Evolutionary conservation across 495 filamentous ascomycete genomes (phyloP).

Genomic region (Penicillium lividum): DNA sequence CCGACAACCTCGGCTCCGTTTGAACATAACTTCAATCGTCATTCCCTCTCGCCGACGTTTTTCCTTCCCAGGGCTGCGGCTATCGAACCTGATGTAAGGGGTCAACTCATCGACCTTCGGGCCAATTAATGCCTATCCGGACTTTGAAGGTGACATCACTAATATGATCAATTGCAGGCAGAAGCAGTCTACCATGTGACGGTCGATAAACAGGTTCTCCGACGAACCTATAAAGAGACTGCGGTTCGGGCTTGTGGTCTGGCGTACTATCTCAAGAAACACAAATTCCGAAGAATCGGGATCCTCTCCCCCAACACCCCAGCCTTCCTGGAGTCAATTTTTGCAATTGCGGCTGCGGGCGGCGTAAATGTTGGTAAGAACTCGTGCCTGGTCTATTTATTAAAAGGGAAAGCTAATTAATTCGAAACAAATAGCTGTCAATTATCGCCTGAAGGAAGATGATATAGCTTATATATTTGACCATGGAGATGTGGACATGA

Average conservation of each 20-base stretch:
- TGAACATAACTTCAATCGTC: constrained; percentile 63
- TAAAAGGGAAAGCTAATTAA: neutral
- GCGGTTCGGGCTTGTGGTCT: constrained; percentile 84
- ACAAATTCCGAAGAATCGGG: constrained; percentile 68
- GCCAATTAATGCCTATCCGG: neutral
- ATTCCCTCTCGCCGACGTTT: constrained; percentile 83
- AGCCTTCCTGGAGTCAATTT: constrained; percentile 87
- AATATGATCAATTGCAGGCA: constrained; percentile 45
- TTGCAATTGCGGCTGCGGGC: constrained; percentile 83
- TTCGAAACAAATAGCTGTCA: constrained; percentile 55
- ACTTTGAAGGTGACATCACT: neutral
- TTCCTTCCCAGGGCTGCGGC: constrained; percentile 85
- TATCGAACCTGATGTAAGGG: constrained; percentile 80
- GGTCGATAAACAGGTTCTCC: constrained; percentile 69
- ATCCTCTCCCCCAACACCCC: constrained; percentile 91
- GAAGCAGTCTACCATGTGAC: constrained; percentile 87
- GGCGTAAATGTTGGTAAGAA: constrained; percentile 67
- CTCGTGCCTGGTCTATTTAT: neutral
- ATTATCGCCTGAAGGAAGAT: constrained; percentile 83
- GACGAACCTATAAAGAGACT: constrained; percentile 74
- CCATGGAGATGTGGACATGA: constrained; percentile 81
- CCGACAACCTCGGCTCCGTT: constrained; percentile 33
- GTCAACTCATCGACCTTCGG: neutral
- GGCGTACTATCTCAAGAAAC: constrained; percentile 79
- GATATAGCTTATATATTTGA: constrained; percentile 90